Percentiles rank a stretch among this genome's conserved stretches.
Evolutionary conservation across 345 rosid genomes (phyloP).

Genomic region (Trapa bicornis): DNA sequence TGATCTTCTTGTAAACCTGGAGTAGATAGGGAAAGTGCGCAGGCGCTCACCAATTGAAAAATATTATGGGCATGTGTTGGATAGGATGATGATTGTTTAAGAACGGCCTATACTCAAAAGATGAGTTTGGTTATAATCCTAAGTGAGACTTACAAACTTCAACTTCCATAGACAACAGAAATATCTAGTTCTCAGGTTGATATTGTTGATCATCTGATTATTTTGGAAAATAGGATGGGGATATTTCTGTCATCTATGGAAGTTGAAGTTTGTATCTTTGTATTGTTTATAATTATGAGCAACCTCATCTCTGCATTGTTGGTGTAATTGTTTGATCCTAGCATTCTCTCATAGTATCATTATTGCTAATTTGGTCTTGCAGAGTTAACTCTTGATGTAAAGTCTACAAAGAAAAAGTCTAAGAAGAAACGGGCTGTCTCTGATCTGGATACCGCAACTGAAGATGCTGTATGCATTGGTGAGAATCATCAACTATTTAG

Average conservation of each 20-base stretch:
- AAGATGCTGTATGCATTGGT: conserved; percentile 7
- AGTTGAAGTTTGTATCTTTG: neutral
- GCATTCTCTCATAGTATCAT: neutral
- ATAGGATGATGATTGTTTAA: too few species aligned
- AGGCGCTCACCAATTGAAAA: too few species aligned
- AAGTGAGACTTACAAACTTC: too few species aligned
- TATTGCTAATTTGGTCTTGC: neutral
- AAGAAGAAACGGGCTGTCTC: conserved; percentile 31
- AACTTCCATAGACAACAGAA: too few species aligned
- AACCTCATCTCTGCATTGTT: too few species aligned
- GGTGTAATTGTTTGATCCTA: neutral
- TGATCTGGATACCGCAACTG: conserved; percentile 18
- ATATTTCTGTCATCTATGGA: neutral
- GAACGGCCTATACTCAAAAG: too few species aligned
- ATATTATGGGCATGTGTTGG: too few species aligned
- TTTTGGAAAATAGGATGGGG: neutral
- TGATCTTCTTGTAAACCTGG: too few species aligned
- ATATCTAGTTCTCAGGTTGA: neutral
- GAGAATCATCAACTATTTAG: conserved; percentile 13
- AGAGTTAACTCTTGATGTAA: conserved; percentile 14
- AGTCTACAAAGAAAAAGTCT: conserved; percentile 19
- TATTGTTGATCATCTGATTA: neutral
- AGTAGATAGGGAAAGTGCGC: too few species aligned
- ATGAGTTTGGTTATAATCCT: too few species aligned
- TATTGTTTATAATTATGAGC: neutral